These are phyloP conservation scores for Malassezia slooffiae DNA, from an alignment of 1,284 basidiomycete genomes.

Conservation along the genomic window DNA sequence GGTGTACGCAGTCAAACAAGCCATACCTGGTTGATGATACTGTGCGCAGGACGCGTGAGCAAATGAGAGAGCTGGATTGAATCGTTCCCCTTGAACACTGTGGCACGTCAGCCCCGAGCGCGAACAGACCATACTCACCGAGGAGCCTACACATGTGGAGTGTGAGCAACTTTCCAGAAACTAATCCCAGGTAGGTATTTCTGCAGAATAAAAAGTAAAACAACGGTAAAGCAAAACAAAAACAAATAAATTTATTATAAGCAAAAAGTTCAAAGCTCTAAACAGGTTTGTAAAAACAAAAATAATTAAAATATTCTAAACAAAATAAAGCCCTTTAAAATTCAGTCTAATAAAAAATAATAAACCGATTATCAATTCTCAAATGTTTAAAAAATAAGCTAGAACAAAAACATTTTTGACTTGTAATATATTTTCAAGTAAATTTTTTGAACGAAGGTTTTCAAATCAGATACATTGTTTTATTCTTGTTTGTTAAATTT, in stretches of 20 bases:
- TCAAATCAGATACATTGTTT: no score
- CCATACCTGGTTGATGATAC: slow-evolving; percentile 54
- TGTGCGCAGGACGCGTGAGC: slow-evolving; percentile 80
- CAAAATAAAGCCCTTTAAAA: neutral
- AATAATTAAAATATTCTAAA: neutral
- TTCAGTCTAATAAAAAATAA: neutral
- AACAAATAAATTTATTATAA: neutral
- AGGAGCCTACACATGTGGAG: slow-evolving; percentile 23
- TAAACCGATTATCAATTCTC: neutral
- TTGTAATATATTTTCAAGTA: no score
- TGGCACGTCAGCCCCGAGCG: neutral
- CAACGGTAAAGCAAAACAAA: neutral
- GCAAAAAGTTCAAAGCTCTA: neutral
- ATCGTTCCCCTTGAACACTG: slow-evolving; percentile 38
- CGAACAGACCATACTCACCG: slow-evolving; percentile 11
- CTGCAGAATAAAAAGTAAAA: neutral
- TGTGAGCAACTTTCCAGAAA: neutral
- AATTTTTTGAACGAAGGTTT: no score
- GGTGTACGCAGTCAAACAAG: neutral
- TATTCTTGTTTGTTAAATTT: no score
- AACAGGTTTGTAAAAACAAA: neutral
- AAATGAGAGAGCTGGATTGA: slow-evolving; percentile 52
- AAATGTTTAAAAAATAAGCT: neutral
- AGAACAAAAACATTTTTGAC: neutral
- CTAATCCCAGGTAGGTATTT: neutral